Evolutionary conservation across 805 yeast genomes (phyloP).

Genomic region (Wickerhamiella dianesei): DNA sequence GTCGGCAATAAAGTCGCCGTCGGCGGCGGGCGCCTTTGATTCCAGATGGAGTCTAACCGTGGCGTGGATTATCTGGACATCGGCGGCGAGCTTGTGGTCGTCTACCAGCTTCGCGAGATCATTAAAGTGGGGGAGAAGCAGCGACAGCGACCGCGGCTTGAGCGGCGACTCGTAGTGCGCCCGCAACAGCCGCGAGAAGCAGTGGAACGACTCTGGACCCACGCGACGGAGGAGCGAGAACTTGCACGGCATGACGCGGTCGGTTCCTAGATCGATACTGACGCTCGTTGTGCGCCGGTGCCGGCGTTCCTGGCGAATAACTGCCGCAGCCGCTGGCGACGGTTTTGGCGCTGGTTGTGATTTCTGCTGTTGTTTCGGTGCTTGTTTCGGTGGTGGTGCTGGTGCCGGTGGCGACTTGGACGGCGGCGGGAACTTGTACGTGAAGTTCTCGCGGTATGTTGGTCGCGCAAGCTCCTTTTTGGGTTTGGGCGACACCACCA

Average conservation of each 20-base stretch:
- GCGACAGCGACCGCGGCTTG: slow-evolving; percentile 18
- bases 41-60: slow-evolving; percentile 19
- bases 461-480: too few relatives aligned
- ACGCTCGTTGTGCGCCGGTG: slow-evolving; percentile 19
- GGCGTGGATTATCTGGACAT: slow-evolving; percentile 23
- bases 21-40: slow-evolving; percentile 1
- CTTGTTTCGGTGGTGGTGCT: slow-evolving; percentile 1
- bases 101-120: slow-evolving; percentile 15
- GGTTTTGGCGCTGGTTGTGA: neutral
- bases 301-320: slow-evolving; percentile 2
- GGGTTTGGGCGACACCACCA: too few relatives aligned
- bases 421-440: neutral
- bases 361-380: neutral
- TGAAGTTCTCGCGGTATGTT: neutral
- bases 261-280: slow-evolving; percentile 16
- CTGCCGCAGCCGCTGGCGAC: neutral
- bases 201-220: slow-evolving; percentile 12
- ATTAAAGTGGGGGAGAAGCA: slow-evolving; percentile 20
- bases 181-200: slow-evolving; percentile 24
- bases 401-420: neutral
- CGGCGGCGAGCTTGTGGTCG: slow-evolving; percentile 10
- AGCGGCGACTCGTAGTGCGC: slow-evolving; percentile 26
- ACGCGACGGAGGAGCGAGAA: slow-evolving; percentile 14
- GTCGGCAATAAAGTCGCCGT: slow-evolving; percentile 4
- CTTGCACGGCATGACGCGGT: slow-evolving; percentile 21